These are phyloP conservation scores for Epichloe sylvatica DNA, from an alignment of 2,329 filamentous ascomycete genomes.

Conservation along the genomic window DNA sequence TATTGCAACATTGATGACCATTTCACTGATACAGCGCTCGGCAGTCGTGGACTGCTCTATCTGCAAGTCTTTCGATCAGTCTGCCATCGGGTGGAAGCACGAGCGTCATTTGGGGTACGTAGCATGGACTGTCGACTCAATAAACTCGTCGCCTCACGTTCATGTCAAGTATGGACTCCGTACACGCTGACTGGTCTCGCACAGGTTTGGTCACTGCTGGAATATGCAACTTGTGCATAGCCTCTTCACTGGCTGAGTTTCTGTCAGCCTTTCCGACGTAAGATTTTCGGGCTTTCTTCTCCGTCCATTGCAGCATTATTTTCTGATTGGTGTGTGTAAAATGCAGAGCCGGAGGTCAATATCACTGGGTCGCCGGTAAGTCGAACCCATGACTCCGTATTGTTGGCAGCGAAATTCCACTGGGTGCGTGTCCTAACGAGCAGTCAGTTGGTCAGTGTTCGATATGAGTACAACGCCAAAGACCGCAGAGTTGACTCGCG, in stretches of 20 bases:
- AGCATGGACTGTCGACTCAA: background rate
- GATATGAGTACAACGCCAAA: background rate
- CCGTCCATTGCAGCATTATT: no score
- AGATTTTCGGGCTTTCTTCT: background rate
- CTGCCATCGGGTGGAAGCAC: conserved; percentile 55
- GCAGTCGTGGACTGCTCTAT: conserved; percentile 30
- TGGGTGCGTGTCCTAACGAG: background rate
- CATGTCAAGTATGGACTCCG: no score
- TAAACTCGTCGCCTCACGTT: no score
- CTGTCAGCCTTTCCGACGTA: conserved; percentile 44
- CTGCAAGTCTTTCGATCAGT: conserved; percentile 29
- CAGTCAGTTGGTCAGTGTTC: background rate
- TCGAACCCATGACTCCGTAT: conserved; percentile 10
- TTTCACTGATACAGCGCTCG: background rate
- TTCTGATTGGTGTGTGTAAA: no score
- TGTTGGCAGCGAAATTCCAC: no score
- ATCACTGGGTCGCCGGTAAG: conserved; percentile 53
- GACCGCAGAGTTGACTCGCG: background rate
- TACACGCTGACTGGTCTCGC: no score
- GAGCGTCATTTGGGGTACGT: conserved; percentile 54
- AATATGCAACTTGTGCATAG: conserved; percentile 30
- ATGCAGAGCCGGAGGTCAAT: conserved; percentile 39
- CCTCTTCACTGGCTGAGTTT: conserved; percentile 56
- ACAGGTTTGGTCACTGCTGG: conserved; percentile 18
- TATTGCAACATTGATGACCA: no score